A percentile compares a stretch with the other conserved stretches of the same genome.
Evolutionary conservation across 2,329 filamentous ascomycete species (phyloP).

Genomic region (Epichloe glyceriae): DNA sequence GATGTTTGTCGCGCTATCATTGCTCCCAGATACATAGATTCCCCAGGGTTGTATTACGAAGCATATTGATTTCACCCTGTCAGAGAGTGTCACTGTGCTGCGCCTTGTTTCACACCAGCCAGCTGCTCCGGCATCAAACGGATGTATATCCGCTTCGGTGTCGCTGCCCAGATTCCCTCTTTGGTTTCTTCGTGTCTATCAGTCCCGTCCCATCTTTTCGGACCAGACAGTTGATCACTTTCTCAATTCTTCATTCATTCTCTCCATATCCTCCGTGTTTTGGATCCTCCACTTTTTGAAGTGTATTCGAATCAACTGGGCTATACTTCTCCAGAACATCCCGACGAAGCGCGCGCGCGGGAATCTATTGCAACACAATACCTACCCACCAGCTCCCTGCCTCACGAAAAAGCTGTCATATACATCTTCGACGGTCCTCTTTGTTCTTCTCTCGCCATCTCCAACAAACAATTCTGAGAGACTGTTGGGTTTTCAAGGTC

Average conservation of each 20-base stretch:
- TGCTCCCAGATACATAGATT: slow-evolving; percentile 24
- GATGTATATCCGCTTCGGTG: slow-evolving; percentile 3
- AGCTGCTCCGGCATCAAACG: slow-evolving; percentile 19
- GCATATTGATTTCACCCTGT: slow-evolving; percentile 6
- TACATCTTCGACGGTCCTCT: too few species aligned
- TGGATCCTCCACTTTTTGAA: too few species aligned
- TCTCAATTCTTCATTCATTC: too few species aligned
- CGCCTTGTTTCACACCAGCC: slow-evolving; percentile 34
- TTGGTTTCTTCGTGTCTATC: background rate
- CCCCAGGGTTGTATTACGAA: slow-evolving; percentile 35
- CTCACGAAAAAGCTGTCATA: background rate
- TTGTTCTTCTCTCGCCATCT: too few species aligned
- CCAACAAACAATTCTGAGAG: too few species aligned
- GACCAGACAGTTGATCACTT: background rate
- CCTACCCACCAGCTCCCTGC: background rate
- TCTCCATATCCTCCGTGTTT: too few species aligned
- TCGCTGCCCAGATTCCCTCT: background rate
- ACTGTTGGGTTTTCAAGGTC: background rate
- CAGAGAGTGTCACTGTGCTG: slow-evolving; percentile 34
- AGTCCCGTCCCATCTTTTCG: background rate
- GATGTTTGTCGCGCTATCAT: slow-evolving; percentile 20
- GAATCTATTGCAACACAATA: too few species aligned
- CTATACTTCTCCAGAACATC: too few species aligned
- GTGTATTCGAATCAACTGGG: too few species aligned
- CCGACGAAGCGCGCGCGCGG: too few species aligned